Evolutionary conservation across 2,329 filamentous ascomycete species (phyloP).

Genomic region (Colletotrichum sp.): DNA sequence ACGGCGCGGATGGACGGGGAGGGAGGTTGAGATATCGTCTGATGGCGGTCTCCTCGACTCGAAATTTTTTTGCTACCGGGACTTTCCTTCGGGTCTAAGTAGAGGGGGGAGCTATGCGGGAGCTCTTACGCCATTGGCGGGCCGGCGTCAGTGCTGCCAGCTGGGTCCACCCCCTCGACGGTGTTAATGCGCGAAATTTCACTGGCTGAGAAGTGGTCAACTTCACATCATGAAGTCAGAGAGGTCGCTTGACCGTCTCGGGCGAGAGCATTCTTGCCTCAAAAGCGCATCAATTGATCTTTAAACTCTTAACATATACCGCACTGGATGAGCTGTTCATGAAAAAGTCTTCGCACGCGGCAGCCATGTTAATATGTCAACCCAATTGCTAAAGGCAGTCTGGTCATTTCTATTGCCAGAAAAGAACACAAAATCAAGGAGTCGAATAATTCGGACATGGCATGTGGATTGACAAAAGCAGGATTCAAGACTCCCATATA

Average conservation of each 20-base stretch:
- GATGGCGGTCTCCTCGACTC: conserved; percentile 5
- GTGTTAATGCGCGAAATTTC: background rate
- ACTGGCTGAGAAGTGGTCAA: background rate
- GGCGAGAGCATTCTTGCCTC: background rate
- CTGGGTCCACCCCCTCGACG: background rate
- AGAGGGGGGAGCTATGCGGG: conserved; percentile 10
- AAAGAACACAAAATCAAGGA: background rate
- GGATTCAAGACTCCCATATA: background rate
- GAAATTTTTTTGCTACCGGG: conserved; percentile 20
- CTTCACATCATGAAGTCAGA: background rate
- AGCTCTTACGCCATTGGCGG: conserved; percentile 15
- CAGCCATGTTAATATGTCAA: background rate
- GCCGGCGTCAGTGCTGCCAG: background rate
- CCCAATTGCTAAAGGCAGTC: background rate
- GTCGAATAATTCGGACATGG: background rate
- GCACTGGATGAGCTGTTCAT: background rate
- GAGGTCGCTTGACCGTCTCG: background rate
- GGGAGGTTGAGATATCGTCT: conserved; percentile 13
- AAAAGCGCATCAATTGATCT: background rate
- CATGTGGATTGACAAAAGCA: background rate
- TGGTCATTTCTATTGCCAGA: background rate
- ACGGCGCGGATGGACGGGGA: conserved; percentile 6
- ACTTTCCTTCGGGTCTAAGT: conserved; percentile 14
- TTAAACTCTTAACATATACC: background rate
- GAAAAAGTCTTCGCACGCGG: background rate